Percentiles rank a stretch among this genome's conserved stretches.
phyloP scores from a whole-genome alignment of 75 land plant species.

The Sequoiadendron giganteum region DNA sequence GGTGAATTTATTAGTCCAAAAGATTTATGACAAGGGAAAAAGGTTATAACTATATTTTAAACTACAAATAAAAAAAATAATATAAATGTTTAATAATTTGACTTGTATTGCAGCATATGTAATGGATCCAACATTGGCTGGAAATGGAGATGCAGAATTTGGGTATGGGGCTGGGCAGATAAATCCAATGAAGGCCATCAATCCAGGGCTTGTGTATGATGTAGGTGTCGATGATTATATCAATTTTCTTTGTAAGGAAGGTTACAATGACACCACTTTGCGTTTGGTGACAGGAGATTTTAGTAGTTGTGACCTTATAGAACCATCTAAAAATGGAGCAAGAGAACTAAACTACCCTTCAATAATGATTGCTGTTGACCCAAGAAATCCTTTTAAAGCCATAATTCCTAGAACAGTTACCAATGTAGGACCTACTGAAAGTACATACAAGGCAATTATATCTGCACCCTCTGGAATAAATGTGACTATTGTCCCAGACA shows the following conservation, averaged over 20 bases:
- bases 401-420: slow-evolving; percentile 57
- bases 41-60: no score
- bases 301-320: background rate
- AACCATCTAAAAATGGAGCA: no score
- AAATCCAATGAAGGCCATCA: slow-evolving; percentile 29
- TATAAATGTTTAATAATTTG: background rate
- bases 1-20: background rate
- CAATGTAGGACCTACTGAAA: slow-evolving; percentile 58
- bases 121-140: no score
- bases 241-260: background rate
- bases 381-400: background rate
- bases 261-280: background rate
- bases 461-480: background rate
- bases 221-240: no score
- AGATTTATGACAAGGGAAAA: background rate
- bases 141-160: no score
- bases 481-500: slow-evolving; percentile 41
- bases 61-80: no score
- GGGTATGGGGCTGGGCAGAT: slow-evolving; percentile 44
- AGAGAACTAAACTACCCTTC: no score
- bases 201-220: slow-evolving; percentile 11
- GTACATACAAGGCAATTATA: slow-evolving; percentile 44
- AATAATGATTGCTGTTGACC: background rate
- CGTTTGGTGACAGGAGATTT: background rate
- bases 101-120: slow-evolving; percentile 7